Evolutionary conservation across 148 eudicot species (phyloP), one percentile per base, ranked within the genome.

Genomic region (Simmondsia chinensis): DNA sequence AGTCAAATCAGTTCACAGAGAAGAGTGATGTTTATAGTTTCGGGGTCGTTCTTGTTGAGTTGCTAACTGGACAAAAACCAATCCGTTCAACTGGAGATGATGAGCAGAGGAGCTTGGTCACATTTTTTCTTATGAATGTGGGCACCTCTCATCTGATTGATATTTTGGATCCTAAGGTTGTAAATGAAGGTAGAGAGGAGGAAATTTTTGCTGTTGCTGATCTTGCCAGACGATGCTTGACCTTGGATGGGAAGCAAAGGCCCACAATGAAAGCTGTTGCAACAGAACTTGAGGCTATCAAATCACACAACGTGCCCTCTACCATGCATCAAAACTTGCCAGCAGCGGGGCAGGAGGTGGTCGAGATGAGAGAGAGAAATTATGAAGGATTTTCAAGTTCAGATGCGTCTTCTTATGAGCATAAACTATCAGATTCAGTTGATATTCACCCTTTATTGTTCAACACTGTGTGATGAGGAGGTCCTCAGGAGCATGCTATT

Each of bases 181-280:
- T 26, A 10, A 19, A 46, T 37, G 59, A 61, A 37, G 67, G 46
- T 9, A 33, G 22, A 7, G 18, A 54, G 25, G 50, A 54, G 5
- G 60, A 48, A 33, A 27, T 54, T 21, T 2, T 18, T 7, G 32
- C 37, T 2, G 16, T 54, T 20, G 60, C 60, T 11, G 34, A 47
- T 20, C 55, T 54, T 7, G 55, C 67, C 39, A 25, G 19, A 18
- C 23, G 56, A 24, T 63, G 56, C 33, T 37, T 63, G 48, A 63
- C 34, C 37, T 33, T 48, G 20, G 45, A 47, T 7, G 56, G 56
- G n/a, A 63, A 21, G 21, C 17, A 9, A 2, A 55, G 61, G 35
- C 68, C 68, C 3, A 48, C 55, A 7, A 62, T 62, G 67, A 62
- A 49, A 48, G 60, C 46, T 26, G 67, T 62, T 19, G 25, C 43